These are phyloP conservation scores for Debaryomyces sp. DNA, from an alignment of 1,139 yeast species.

Conservation along the genomic window DNA sequence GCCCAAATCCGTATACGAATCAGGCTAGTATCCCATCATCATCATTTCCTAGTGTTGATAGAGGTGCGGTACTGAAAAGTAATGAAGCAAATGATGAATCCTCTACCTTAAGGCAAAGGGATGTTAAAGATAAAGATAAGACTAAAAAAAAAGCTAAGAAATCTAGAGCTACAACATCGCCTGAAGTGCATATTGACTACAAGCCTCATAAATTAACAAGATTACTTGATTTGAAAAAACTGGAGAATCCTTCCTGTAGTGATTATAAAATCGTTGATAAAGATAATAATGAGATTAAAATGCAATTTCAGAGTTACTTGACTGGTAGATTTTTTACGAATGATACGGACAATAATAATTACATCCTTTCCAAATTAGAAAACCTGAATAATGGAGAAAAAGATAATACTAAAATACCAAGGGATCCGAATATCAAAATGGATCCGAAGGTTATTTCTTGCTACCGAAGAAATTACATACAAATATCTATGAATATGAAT, in stretches of 20 bases:
- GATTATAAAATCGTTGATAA: constrained; percentile 36
- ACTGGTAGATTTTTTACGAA: constrained; percentile 48
- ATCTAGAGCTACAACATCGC: constrained; percentile 13
- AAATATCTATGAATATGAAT: constrained; percentile 38
- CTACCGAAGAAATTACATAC: constrained; percentile 50
- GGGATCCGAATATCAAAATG: constrained; percentile 8
- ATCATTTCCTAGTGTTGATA: background rate
- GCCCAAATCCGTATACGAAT: background rate
- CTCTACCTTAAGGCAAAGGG: background rate
- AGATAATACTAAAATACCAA: background rate
- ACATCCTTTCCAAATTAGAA: constrained; percentile 27
- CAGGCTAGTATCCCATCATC: background rate
- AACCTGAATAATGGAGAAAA: constrained; percentile 9
- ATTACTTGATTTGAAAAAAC: constrained; percentile 34
- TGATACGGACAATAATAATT: constrained; percentile 45
- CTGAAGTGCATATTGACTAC: constrained; percentile 28
- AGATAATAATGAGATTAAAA: constrained; percentile 26
- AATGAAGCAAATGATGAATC: background rate
- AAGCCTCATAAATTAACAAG: constrained; percentile 28
- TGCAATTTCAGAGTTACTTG: constrained; percentile 41
- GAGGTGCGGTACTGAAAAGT: background rate
- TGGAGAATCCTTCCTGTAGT: constrained; percentile 16
- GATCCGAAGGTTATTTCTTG: constrained; percentile 48
- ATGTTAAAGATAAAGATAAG: background rate
- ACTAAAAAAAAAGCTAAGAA: constrained; percentile 15